Evolutionary conservation across 2,329 filamentous ascomycete genomes (phyloP), one percentile per base, ranked within the genome.

Genomic region (Trichoderma brevicompactum): DNA sequence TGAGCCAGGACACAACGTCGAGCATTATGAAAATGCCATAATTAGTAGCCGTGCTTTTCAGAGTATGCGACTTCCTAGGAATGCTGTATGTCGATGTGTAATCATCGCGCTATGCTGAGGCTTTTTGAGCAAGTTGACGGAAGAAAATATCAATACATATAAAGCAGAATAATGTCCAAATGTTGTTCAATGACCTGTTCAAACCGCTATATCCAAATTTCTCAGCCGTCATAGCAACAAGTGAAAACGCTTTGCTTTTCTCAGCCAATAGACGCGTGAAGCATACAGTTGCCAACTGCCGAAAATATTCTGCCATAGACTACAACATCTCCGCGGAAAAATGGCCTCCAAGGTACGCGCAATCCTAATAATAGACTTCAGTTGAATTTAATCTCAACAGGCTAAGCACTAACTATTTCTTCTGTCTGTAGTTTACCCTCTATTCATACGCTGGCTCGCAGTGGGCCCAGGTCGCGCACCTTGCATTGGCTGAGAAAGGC

Each of bases 401-500:
- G 0, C 28, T 10, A 7, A 59, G 38, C 12, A n/a, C 59, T 53
- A 53, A 62, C 2, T 12, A n/a, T 49, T 9, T 36, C 9, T 19
- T 19, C 15, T 28, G 9, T 9, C 12, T 34, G 5, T n/a, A 70
- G 68, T 64, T 69, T 41, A 66, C 63, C n/a, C 10, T 70, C 13
- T 69, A 70, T 43, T 66, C 69, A 3, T 69, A 64, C 19, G 65
- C 53, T 43, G 67, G 65, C 46, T 70, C 67, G 2, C 68, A 70
- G 46, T 70, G 68, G 69, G 68, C 68, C 7, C 68, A 68, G 10
- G 66, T 68, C 23, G 64, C 59, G 7, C 69, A 69, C 52, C 68
- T 70, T 43, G 65, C 68, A 32, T 17, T 70, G 17, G 65, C 68
- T 6, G 65, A 68, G 52, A 70, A 70, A n/a, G 66, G 68, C 10